Evolutionary conservation across 2,329 filamentous ascomycete species (phyloP).

Genomic region (Penicillium sp.): DNA sequence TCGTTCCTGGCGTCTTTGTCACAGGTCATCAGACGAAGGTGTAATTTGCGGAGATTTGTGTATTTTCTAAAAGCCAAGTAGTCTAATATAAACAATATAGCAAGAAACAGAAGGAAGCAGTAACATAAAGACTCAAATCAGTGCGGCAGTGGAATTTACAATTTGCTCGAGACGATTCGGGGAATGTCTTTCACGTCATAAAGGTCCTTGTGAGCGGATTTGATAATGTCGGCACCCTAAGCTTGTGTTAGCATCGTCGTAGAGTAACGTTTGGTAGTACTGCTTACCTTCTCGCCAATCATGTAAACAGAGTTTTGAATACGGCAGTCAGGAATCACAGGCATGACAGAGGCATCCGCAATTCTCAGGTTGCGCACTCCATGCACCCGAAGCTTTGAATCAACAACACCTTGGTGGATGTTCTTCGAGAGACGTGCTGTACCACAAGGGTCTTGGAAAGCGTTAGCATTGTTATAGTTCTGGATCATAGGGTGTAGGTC

Average conservation of each 20-base stretch:
- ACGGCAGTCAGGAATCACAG: constrained; percentile 56
- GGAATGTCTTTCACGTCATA: constrained; percentile 24
- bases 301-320: constrained; percentile 64
- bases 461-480: neutral
- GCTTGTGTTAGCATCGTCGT: constrained; percentile 1
- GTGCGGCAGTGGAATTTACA: constrained; percentile 1
- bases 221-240: constrained; percentile 31
- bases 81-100: neutral
- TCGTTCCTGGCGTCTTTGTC: too few relatives aligned
- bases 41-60: neutral
- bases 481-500: too few relatives aligned
- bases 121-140: neutral
- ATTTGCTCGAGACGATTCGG: constrained; percentile 18
- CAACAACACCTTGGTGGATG: constrained; percentile 55
- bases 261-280: neutral
- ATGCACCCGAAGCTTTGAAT: constrained; percentile 53
- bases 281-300: constrained; percentile 53
- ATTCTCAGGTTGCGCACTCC: constrained; percentile 56
- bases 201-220: constrained; percentile 24
- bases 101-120: neutral
- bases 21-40: too few relatives aligned
- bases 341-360: constrained; percentile 58
- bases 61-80: neutral
- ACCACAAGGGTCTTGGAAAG: constrained; percentile 48
- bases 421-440: constrained; percentile 54